Base-by-base conservation (phyloP, 2,329 filamentous ascomycete genomes). In the Fusarium piperis region DNA sequence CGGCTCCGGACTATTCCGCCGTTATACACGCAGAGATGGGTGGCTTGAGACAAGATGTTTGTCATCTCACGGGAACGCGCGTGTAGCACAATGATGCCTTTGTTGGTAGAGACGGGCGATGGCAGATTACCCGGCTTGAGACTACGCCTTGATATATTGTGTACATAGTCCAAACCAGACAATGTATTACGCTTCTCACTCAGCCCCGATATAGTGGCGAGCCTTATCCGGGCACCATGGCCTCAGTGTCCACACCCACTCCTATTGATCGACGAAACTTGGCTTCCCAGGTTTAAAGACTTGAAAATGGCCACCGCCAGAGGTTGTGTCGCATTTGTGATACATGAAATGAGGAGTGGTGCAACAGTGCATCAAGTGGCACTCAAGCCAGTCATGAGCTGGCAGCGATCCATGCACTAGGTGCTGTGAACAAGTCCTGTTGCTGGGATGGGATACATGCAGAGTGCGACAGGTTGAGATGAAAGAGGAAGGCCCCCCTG, bases 11-110 rank as follows among this genome's bases (percentile, higher is more conserved):
- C 51, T 36, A 55, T 56, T 64, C 63, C 61, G 66, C 48, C 58
- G 67, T 73, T 66, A 62, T 62, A 74, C 73, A 61, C 23, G 28
- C 63, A 67, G 58, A 67, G 58, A 38, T 56, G 55, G 52, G 57
- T 64, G 65, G 59, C 72, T 68, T 67, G 62, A 71, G 68, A 66
- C 67, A 71, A 73, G 16, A 64, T 73, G 65, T 72, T 70, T 76
- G 74, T 74, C 71, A 67, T 64, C 62, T 48, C 18, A 59, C 62
- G 69, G 66, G 59, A 53, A 67, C 64, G 53, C 32, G 68, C 51
- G 62, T 67, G 74, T 67, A 59, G 57, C 59, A 67, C 66, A 33
- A 69, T 26, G n/a, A 28, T 63, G 12, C 26, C 38, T 18, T 52
- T 38, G 55, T 52, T 66, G 28, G 33, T 35, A 52, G 41, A 62